Evolutionary conservation across 2,329 filamentous ascomycete genomes (phyloP).

Genomic region (Stagonosporopsis tanaceti): DNA sequence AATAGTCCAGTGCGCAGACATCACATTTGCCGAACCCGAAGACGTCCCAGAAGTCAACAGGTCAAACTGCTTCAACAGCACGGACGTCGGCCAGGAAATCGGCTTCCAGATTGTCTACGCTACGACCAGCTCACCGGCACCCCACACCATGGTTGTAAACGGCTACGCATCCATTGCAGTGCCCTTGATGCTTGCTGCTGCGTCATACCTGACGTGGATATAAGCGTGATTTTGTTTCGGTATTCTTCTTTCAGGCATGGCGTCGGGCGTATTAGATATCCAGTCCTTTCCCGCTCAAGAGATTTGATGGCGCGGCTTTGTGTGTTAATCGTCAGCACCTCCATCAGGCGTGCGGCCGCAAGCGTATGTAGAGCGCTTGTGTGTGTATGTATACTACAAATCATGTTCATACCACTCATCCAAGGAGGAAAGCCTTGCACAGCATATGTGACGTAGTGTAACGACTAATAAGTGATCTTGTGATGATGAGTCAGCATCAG

Average conservation of each 20-base stretch:
- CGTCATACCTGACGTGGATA: slow-evolving; percentile 41
- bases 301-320: slow-evolving; percentile 3
- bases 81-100: slow-evolving; percentile 57
- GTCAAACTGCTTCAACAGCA: slow-evolving; percentile 89
- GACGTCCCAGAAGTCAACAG: slow-evolving; percentile 79
- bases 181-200: slow-evolving; percentile 38
- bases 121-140: slow-evolving; percentile 46
- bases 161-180: slow-evolving; percentile 37
- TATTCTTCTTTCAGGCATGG: slow-evolving; percentile 13
- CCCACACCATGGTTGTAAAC: slow-evolving; percentile 35
- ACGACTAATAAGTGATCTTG: neutral
- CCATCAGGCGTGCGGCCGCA: neutral
- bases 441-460: neutral
- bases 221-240: slow-evolving; percentile 10
- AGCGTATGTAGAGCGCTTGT: slow-evolving; percentile 13
- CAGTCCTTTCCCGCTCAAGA: slow-evolving; percentile 19
- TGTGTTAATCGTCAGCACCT: neutral
- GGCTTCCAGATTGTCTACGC: slow-evolving; percentile 81
- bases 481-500: neutral
- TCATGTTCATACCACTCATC: slow-evolving; percentile 4
- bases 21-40: slow-evolving; percentile 83
- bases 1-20: slow-evolving; percentile 82
- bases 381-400: slow-evolving; percentile 11
- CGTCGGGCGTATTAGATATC: slow-evolving; percentile 38
- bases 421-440: neutral